A percentile compares a stretch with the other conserved stretches of the same genome.
These are phyloP conservation scores for Amylocarpus encephaloides DNA, from an alignment of 2,329 filamentous ascomycete genomes.

Conservation along the genomic window DNA sequence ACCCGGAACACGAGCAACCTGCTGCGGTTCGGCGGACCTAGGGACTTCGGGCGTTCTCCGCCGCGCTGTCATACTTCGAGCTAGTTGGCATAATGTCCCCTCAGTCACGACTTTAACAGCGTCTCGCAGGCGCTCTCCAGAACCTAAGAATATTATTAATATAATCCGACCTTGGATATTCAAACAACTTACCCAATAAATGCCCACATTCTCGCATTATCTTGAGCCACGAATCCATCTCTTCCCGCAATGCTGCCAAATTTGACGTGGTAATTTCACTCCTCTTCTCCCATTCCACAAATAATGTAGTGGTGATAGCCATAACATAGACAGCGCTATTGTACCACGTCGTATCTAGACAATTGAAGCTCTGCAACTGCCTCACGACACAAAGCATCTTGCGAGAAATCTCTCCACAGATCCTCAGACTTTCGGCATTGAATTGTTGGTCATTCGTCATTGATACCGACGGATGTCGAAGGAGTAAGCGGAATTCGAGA, in stretches of 20 bases:
- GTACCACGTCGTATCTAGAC: constrained; percentile 74
- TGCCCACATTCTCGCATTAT: constrained; percentile 61
- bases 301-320: constrained; percentile 67
- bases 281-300: constrained; percentile 61
- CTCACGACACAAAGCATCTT: constrained; percentile 56
- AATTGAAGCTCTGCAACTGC: constrained; percentile 56
- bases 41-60: constrained; percentile 23
- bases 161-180: background rate
- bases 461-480: constrained; percentile 56
- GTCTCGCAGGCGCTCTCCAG: constrained; percentile 40
- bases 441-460: constrained; percentile 47
- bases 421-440: constrained; percentile 55
- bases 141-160: constrained; percentile 33
- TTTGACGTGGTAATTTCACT: constrained; percentile 52
- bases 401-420: constrained; percentile 60
- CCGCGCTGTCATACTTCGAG: constrained; percentile 36
- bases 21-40: background rate
- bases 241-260: constrained; percentile 51
- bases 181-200: constrained; percentile 52
- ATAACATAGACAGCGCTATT: constrained; percentile 65
- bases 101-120: constrained; percentile 44
- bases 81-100: constrained; percentile 41
- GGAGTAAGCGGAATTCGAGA: constrained; percentile 52
- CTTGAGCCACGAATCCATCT: constrained; percentile 65
- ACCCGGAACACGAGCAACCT: constrained; percentile 6